Percentiles rank a stretch among this genome's conserved stretches.
These are phyloP conservation scores for Diaporthe citri DNA, from an alignment of 2,329 filamentous ascomycete genomes.

Conservation along the genomic window DNA sequence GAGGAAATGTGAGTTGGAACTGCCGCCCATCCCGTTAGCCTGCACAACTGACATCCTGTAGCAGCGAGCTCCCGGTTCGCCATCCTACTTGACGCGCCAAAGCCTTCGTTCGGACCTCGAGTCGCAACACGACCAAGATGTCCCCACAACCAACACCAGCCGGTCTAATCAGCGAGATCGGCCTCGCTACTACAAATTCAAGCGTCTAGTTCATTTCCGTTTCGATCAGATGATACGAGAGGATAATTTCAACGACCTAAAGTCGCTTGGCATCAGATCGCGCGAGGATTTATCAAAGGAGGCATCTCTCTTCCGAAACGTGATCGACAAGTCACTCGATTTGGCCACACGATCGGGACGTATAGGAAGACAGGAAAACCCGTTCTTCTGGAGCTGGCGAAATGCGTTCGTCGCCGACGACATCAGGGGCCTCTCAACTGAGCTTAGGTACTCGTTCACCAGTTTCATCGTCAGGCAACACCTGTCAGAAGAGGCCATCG, in stretches of 20 bases:
- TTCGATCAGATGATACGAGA: conserved; percentile 54
- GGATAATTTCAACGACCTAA: conserved; percentile 46
- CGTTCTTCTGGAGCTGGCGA: conserved; percentile 69
- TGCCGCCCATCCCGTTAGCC: too few relatives aligned
- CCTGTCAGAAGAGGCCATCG: conserved; percentile 68
- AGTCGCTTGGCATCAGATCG: conserved; percentile 52
- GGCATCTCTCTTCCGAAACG: conserved; percentile 58
- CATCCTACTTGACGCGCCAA: conserved; percentile 42
- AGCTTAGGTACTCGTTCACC: conserved; percentile 77
- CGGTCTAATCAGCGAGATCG: background rate
- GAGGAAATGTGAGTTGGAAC: background rate
- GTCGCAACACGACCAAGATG: conserved; percentile 26
- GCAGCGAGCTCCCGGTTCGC: background rate
- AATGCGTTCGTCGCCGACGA: conserved; percentile 70
- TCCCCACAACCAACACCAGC: background rate
- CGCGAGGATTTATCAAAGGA: conserved; percentile 60
- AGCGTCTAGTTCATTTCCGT: conserved; percentile 46
- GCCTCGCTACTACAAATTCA: conserved; percentile 42
- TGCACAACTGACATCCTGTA: conserved; percentile 19
- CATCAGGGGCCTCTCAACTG: conserved; percentile 61
- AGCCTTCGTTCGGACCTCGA: conserved; percentile 32
- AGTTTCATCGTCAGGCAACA: conserved; percentile 70
- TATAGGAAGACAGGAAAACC: conserved; percentile 59
- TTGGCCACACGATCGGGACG: conserved; percentile 55
- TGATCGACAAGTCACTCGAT: conserved; percentile 59